phyloP scores from a whole-genome alignment of 805 yeast genomes.

The Metschnikowia continentalis region DNA sequence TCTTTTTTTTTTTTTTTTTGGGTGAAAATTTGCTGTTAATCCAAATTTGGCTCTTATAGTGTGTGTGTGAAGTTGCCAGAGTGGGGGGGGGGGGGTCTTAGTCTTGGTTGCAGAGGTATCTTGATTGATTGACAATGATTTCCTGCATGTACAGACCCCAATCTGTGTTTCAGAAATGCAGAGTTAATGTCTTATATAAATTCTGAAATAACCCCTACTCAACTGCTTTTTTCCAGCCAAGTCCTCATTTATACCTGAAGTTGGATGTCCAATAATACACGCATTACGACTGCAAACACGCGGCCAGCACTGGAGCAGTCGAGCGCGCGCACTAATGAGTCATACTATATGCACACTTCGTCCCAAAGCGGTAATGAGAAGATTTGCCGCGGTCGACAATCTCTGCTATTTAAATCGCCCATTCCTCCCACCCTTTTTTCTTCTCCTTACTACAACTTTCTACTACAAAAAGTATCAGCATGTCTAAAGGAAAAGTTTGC shows the following conservation, averaged over 20 bases:
- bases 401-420: slow-evolving; percentile 15
- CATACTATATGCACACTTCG: slow-evolving; percentile 10
- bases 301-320: neutral
- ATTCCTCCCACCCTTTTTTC: slow-evolving; percentile 6
- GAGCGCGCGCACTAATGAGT: slow-evolving; percentile 10
- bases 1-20: too few relatives aligned
- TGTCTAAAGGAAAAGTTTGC: slow-evolving; percentile 99
- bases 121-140: too few relatives aligned
- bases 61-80: too few relatives aligned
- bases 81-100: too few relatives aligned
- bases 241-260: too few relatives aligned
- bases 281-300: neutral
- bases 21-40: too few relatives aligned
- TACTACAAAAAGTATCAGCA: slow-evolving; percentile 22
- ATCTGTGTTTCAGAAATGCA: too few relatives aligned
- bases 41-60: too few relatives aligned
- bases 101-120: too few relatives aligned
- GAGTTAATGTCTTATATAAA: too few relatives aligned
- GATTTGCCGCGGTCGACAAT: slow-evolving; percentile 21
- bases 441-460: slow-evolving; percentile 1
- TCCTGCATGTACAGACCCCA: too few relatives aligned
- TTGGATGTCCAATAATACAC: neutral
- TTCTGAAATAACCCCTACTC: too few relatives aligned
- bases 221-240: neutral
- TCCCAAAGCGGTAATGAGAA: slow-evolving; percentile 15